Base-by-base conservation (phyloP, 176 grass and related monocot genomes). In the Paspalum vaginatum region DNA sequence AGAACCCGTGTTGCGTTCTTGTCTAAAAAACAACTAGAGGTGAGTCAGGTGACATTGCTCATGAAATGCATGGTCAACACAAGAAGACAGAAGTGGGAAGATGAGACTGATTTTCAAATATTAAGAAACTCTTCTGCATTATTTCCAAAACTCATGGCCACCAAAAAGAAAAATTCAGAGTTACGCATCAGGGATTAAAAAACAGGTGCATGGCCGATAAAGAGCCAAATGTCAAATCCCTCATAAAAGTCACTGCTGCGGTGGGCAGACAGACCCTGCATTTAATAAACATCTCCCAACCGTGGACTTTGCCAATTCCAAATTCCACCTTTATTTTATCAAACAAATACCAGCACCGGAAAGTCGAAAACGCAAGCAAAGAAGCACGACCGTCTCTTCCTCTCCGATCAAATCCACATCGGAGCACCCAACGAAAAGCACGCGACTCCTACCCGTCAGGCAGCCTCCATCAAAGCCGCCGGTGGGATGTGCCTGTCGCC, bases 381-480 rank as follows among this genome's bases (percentile, higher is more conserved):
- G 25, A 14, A 65, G 24, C 84, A 25, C 84, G 25, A 18, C 26
- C 45, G 18, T 76, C 42, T 43, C 45, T 21, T 59, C 67, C 68
- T 50, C 86, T 57, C 74, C 80, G 75, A 83, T 84, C 80, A 74
- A 83, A 84, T 88, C 86, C 86, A 51, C 86, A 79, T 68, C 86
- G 50, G 49, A 47, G 24, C 51, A 68, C 44, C 78, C 70, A 81
- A 43, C 71, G 71, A 68, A 87, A 81, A 61, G 16, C 78, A 81
- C 78, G 13, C 71, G 21, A 11, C 55, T 87, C 79, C 72, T 82
- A 76, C 54, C 24, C 42, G 74, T 53, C 75, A 61, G 57, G 22
- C 72, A 44, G 18, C 53, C 59, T 18, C 61, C 80, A 61, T 84
- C 75, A 59, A 59, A 80, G 16, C 66, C 74, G 57, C 74, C 44